phyloP scores from a whole-genome alignment of 768 basidiomycete species.

The Boletellus ananas region DNA sequence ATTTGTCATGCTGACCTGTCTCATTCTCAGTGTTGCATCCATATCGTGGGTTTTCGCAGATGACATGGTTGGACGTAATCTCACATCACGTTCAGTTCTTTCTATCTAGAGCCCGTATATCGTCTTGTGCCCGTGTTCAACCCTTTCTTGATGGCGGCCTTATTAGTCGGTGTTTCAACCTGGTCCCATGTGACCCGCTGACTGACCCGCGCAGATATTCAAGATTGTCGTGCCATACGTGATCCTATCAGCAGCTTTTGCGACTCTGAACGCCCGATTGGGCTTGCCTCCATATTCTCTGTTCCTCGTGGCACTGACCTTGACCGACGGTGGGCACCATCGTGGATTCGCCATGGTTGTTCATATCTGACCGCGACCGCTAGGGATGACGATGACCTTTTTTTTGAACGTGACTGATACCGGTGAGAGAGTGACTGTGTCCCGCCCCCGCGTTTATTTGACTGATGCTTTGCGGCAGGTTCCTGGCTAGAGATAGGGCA shows the following conservation, averaged over 20 bases:
- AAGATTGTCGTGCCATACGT: conserved; percentile 82
- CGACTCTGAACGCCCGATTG: conserved; percentile 62
- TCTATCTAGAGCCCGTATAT: conserved; percentile 86
- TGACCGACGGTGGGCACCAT: conserved; percentile 29
- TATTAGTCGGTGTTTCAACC: conserved; percentile 46
- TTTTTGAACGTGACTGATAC: conserved; percentile 83
- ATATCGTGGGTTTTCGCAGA: conserved; percentile 56
- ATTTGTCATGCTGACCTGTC: neutral
- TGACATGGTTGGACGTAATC: neutral
- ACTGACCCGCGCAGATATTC: conserved; percentile 49
- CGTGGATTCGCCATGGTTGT: neutral
- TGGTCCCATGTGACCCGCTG: conserved; percentile 1
- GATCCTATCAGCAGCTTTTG: conserved; percentile 66
- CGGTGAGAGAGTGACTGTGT: conserved; percentile 37
- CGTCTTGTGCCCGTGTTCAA: conserved; percentile 82
- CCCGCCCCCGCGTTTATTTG: neutral
- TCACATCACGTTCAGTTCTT: conserved; percentile 45
- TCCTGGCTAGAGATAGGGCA: conserved; percentile 91
- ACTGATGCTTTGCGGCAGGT: conserved; percentile 36
- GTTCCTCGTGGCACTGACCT: conserved; percentile 69
- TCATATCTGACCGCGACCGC: neutral
- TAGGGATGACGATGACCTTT: conserved; percentile 80
- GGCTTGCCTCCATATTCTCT: conserved; percentile 76
- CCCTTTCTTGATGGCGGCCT: conserved; percentile 76
- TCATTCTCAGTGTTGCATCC: conserved; percentile 59